Evolutionary conservation across 2,329 filamentous ascomycete species (phyloP).

Genomic region (Exophiala oligosperma): DNA sequence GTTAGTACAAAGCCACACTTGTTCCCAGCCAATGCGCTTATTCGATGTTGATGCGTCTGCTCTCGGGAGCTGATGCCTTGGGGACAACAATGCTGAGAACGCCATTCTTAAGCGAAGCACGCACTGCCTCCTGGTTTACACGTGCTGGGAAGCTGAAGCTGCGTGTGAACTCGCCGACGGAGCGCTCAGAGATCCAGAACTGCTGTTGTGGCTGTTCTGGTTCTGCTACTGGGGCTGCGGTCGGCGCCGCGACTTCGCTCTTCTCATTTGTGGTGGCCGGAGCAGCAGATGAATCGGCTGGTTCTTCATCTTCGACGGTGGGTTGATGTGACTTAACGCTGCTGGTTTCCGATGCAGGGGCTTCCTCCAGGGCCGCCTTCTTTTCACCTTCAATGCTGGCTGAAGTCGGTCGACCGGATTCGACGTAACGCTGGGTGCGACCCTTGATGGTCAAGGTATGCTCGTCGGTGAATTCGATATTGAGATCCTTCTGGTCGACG

Average conservation of each 20-base stretch:
- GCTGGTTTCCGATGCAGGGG: constrained; percentile 19
- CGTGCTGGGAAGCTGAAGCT: constrained; percentile 59
- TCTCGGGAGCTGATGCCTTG: constrained; percentile 50
- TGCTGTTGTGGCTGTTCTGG: constrained; percentile 35
- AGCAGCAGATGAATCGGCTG: constrained; percentile 22
- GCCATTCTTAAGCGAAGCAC: constrained; percentile 61
- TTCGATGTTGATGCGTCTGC: constrained; percentile 58
- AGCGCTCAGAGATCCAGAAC: constrained; percentile 63
- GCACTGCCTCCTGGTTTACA: constrained; percentile 62
- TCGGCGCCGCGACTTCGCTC: constrained; percentile 34
- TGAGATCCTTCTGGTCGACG: constrained; percentile 46
- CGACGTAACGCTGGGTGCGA: constrained; percentile 39
- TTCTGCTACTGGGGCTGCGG: constrained; percentile 28
- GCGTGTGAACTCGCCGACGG: constrained; percentile 60
- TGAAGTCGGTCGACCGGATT: constrained; percentile 28
- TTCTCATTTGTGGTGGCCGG: constrained; percentile 8
- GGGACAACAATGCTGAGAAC: constrained; percentile 59
- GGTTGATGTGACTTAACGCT: constrained; percentile 38
- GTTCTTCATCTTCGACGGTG: constrained; percentile 47
- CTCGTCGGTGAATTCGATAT: constrained; percentile 50
- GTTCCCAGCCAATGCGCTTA: constrained; percentile 34
- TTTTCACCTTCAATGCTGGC: constrained; percentile 21
- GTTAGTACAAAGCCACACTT: constrained; percentile 9
- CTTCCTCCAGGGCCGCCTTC: constrained; percentile 21
- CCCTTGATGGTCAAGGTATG: constrained; percentile 50